Percentiles rank a stretch among this genome's conserved stretches.
Conservation (phyloP, 441 rosid genomes). For the Mallotus repandus region DNA sequence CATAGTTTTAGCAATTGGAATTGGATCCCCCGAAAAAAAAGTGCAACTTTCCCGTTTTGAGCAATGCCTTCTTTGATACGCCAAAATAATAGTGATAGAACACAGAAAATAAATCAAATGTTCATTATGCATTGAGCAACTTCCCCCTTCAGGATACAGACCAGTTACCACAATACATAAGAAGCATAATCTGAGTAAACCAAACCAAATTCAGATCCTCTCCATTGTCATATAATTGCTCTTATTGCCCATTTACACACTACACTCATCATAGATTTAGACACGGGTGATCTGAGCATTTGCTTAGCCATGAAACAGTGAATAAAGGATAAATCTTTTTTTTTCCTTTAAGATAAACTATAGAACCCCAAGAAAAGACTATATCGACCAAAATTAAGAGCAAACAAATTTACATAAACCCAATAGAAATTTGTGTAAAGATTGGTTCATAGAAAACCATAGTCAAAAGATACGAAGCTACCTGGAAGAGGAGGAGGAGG, state of each 20-base stretch:
- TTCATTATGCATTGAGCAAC: not conserved
- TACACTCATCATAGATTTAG: too few relatives aligned
- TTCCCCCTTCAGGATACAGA: not conserved
- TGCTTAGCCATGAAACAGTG: not conserved
- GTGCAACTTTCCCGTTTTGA: not conserved
- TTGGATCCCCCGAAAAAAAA: not conserved
- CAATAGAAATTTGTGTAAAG: constrained; percentile 3
- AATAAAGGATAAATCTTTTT: not conserved
- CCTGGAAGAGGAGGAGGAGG: constrained; percentile 28
- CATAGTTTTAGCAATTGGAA: not conserved
- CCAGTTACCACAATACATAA: not conserved
- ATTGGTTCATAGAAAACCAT: not conserved
- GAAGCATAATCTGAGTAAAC: not conserved
- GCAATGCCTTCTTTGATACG: not conserved
- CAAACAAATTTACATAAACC: not conserved
- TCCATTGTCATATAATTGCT: too few relatives aligned
- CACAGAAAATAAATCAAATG: not conserved
- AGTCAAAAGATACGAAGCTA: not conserved
- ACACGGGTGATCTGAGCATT: not conserved
- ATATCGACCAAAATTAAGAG: not conserved
- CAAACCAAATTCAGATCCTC: too few relatives aligned
- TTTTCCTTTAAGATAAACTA: not conserved
- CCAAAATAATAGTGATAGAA: not conserved
- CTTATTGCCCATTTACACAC: too few relatives aligned
- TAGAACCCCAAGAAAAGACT: not conserved